Evolutionary conservation across 257 asterid species (phyloP), one percentile per base, ranked within the genome.

Genomic region (Cynanchum wilfordii): DNA sequence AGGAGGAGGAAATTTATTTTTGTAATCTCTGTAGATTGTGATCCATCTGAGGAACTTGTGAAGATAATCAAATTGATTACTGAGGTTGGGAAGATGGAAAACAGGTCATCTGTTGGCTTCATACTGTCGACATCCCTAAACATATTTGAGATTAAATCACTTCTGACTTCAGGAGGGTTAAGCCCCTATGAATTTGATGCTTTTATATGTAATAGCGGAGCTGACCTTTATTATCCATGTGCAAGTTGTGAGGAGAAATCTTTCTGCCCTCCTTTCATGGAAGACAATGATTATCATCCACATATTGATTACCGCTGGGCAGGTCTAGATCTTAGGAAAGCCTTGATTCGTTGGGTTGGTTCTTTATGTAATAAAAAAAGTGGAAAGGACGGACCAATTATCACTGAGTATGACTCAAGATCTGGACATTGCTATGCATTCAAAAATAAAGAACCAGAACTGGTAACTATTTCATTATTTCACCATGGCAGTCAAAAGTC

Each of bases 241-340:
- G 75, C 87, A 12, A 58, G 49, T 79, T 71, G 79, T 16, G 89
- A 83, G 50, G 83, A 71, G 25, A 74, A 63, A 51, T 64, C 84
- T 60, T 69, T 84, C 25, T 89, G 80, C 71, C 82, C 83, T 44
- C 87, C 84, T 29, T 89, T 80, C 80, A 71, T 86, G 81, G 79
- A 81, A 13, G 96, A 90, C 29, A 79, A 83, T 15, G 95, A 88
- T 77, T 90, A 90, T 74, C 84, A 82, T 30, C 66, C 88, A 56
- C 95, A 90, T 77, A 84, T 84, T 1, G 95, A 90, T 27, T 88
- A 90, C 70, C 93, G 87, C 16, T 90, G 96, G 96, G 95, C 95
- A 29, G 92, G 87, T 74, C 88, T 84, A 50, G 85, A 84, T 89
- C 83, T 87, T 79, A 85, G 92, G 79, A 88, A 85, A 47, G 78